Evolutionary conservation across 768 basidiomycete species (phyloP), one percentile per base, ranked within the genome.

Genomic region (Pulveroboletus sp.): DNA sequence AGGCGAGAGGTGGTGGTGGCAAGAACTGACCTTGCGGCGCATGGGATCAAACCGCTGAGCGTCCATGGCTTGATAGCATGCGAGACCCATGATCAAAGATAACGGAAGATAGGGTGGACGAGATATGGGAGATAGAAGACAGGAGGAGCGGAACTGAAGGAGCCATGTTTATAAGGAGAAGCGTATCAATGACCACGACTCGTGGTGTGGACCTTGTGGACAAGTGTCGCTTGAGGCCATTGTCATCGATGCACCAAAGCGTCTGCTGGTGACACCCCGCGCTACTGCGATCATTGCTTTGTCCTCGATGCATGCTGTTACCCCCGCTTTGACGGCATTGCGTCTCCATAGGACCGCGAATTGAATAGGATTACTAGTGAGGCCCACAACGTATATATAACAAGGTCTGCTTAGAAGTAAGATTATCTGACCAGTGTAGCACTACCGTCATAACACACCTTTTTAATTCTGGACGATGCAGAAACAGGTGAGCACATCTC

Each of bases 41-140:
- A 66, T 55, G 57, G 66, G 66, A 56, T 68, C 66, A 28, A 66
- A 68, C 55, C 66, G 56, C 24, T 69, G 66, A 24, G 60, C 57
- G 43, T 69, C 64, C 66, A 68, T 68, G 58, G 59, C 47, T 38
- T 55, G 44, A 47, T 49, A 52, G 11, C 66, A 62, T 68, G 64
- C 33, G 37, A 52, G 53, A 49, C 56, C 50, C 56, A 63, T 66
- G 24, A 58, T 61, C 33, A 53, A 6, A 44, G 66, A 66, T 66
- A 61, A 63, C 52, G 38, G 63, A 58, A 57, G 60, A 63, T 65
- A 64, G 50, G 27, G 51, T 56, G 61, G 63, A 58, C 9, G 44
- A 37, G 50, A 63, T 49, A 45, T 17, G 45, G 43, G 36, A 55
- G 58, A 63, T 61, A 55, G 63, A 64, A 62, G 63, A 54, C 48